Evolutionary conservation across 495 filamentous ascomycete species (phyloP).

Genomic region (Polyplosphaeria fusca): DNA sequence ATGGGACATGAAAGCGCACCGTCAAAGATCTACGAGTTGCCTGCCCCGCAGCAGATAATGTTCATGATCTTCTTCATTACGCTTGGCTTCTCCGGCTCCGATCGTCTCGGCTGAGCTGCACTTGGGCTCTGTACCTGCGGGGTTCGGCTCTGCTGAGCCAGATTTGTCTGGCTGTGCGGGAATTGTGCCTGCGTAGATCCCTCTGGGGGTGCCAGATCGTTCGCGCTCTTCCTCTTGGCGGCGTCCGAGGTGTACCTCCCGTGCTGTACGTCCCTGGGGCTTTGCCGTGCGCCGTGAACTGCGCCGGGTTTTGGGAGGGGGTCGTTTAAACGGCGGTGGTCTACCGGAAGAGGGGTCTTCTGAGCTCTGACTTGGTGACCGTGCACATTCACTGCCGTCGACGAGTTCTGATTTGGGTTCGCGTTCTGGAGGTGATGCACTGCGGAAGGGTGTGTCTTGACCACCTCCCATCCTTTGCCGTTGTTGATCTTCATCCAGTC

Average conservation of each 20-base stretch:
- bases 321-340: slow-evolving; percentile 84
- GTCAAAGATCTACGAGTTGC: slow-evolving; percentile 8
- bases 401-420: slow-evolving; percentile 58
- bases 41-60: slow-evolving; percentile 31
- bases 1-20: not conserved
- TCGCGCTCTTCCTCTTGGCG: slow-evolving; percentile 33
- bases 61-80: slow-evolving; percentile 33
- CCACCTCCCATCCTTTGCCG: slow-evolving; percentile 88
- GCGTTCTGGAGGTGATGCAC: slow-evolving; percentile 67
- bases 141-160: slow-evolving; percentile 18
- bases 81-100: slow-evolving; percentile 23
- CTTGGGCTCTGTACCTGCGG: slow-evolving; percentile 14
- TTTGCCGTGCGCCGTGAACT: slow-evolving; percentile 55
- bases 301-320: slow-evolving; percentile 48
- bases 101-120: not conserved
- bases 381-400: slow-evolving; percentile 71
- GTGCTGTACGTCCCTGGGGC: slow-evolving; percentile 16
- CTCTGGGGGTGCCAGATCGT: slow-evolving; percentile 33
- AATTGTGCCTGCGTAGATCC: slow-evolving; percentile 34
- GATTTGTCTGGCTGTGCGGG: slow-evolving; percentile 33
- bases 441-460: slow-evolving; percentile 78
- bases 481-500: slow-evolving; percentile 99
- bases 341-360: slow-evolving; percentile 58
- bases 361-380: slow-evolving; percentile 27
- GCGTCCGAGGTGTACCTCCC: slow-evolving; percentile 25